Evolutionary conservation across 352 stramenopile genomes (phyloP).

Genomic region (Globisporangium alternatum): DNA sequence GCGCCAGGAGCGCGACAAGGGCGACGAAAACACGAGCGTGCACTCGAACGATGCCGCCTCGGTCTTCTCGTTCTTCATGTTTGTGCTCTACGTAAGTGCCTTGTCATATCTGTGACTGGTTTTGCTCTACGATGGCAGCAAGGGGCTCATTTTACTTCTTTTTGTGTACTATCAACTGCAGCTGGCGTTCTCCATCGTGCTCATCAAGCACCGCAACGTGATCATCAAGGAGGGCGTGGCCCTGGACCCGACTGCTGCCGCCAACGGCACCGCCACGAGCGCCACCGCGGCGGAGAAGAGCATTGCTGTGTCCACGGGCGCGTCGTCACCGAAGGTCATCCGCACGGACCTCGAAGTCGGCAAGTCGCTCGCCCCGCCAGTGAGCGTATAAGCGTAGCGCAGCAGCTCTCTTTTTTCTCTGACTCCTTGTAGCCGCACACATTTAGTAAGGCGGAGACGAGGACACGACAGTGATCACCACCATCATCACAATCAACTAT

Average conservation of each 20-base stretch:
- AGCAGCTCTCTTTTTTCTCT: not conserved
- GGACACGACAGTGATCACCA: not conserved
- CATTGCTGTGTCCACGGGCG: conserved; percentile 20
- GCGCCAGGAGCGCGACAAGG: conserved; percentile 56
- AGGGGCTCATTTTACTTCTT: not conserved
- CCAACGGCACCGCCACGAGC: conserved; percentile 7
- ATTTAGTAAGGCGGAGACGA: not conserved
- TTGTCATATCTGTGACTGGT: not conserved
- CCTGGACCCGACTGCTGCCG: conserved; percentile 33
- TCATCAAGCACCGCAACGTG: conserved; percentile 76
- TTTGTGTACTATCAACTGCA: conserved; percentile 19
- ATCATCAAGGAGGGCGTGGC: conserved; percentile 75
- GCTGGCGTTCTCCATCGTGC: conserved; percentile 57
- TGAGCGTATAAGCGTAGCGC: conserved; percentile 50
- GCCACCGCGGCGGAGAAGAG: conserved; percentile 49
- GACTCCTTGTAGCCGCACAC: not conserved
- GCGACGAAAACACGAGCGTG: conserved; percentile 53
- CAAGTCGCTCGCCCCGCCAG: conserved; percentile 56
- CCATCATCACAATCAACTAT: not conserved
- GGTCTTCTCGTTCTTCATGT: conserved; percentile 88
- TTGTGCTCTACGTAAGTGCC: conserved; percentile 75
- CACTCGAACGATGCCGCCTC: conserved; percentile 74
- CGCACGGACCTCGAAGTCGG: conserved; percentile 57
- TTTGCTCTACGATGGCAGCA: not conserved
- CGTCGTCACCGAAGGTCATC: conserved; percentile 61